A percentile compares a stretch with the other conserved stretches of the same genome.
phyloP scores from a whole-genome alignment of 768 basidiomycete genomes.

The Tulasnella sp. region DNA sequence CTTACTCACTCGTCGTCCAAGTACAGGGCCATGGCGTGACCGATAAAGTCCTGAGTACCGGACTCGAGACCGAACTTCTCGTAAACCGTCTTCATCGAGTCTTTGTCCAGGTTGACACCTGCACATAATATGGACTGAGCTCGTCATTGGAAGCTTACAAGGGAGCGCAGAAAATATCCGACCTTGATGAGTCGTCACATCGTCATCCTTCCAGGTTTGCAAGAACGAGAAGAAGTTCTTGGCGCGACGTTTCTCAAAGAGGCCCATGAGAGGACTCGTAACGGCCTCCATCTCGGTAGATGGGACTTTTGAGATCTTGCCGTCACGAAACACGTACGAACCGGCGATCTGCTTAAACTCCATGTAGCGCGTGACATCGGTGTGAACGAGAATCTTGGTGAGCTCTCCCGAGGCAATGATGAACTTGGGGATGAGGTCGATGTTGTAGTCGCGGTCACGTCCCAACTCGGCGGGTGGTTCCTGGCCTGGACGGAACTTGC shows the following conservation, averaged over 20 bases:
- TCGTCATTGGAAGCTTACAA: not conserved
- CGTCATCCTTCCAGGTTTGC: conserved; percentile 91
- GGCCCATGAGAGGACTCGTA: conserved; percentile 92
- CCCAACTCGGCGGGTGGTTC: conserved; percentile 78
- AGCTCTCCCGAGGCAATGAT: conserved; percentile 98
- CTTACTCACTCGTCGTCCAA: conserved; percentile 87
- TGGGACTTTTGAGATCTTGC: conserved; percentile 95
- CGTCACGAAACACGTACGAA: conserved; percentile 95
- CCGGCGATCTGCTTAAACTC: conserved; percentile 99
- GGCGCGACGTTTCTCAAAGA: conserved; percentile 96
- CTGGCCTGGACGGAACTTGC: conserved; percentile 83
- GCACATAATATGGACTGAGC: not conserved
- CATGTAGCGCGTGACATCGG: conserved; percentile 96
- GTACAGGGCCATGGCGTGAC: conserved; percentile 98
- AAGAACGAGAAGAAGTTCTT: conserved; percentile 99
- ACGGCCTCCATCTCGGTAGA: conserved; percentile 97
- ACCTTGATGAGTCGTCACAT: conserved; percentile 97
- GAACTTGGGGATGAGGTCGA: conserved; percentile 98
- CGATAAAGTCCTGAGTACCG: conserved; percentile 98
- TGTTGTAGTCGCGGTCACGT: conserved; percentile 94
- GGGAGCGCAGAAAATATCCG: conserved; percentile 27
- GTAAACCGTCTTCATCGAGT: conserved; percentile 92
- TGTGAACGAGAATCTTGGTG: conserved; percentile 96
- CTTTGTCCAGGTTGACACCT: conserved; percentile 86
- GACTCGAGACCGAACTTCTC: conserved; percentile 95